These are phyloP conservation scores for Phytophthora sojae DNA, from an alignment of 352 stramenopile genomes.

Conservation along the genomic window DNA sequence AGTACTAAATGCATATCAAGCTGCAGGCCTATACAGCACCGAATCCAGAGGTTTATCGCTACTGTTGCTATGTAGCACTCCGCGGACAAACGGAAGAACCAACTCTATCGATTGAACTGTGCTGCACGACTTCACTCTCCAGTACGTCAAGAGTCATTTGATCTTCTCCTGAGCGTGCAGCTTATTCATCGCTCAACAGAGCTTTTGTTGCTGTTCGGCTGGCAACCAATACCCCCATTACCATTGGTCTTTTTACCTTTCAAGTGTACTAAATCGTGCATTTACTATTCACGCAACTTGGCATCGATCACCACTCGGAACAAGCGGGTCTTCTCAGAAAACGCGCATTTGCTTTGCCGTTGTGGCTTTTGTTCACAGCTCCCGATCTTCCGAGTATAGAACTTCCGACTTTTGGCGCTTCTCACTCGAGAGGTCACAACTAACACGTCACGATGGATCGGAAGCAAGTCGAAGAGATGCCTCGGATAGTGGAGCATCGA, in stretches of 20 bases:
- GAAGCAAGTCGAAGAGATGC: constrained; percentile 8
- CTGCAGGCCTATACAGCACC: no score
- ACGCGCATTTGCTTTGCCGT: not conserved
- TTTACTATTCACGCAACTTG: constrained; percentile 73
- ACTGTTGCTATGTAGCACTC: no score
- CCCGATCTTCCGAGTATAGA: constrained; percentile 7
- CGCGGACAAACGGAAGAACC: no score
- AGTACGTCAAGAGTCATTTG: constrained; percentile 64
- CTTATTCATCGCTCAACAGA: not conserved
- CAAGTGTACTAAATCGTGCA: constrained; percentile 71
- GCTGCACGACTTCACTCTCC: constrained; percentile 77
- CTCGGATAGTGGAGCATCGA: constrained; percentile 22
- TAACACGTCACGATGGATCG: constrained; percentile 17
- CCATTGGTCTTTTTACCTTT: constrained; percentile 27
- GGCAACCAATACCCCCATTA: not conserved
- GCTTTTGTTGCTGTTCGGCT: constrained; percentile 10
- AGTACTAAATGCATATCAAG: no score
- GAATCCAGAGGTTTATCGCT: no score
- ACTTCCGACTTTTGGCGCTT: constrained; percentile 21
- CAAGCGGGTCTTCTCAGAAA: constrained; percentile 48
- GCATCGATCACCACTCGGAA: constrained; percentile 74
- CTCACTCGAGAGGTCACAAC: not conserved
- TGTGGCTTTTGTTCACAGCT: not conserved
- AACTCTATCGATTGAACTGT: constrained; percentile 46
- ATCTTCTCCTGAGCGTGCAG: constrained; percentile 8